Percentiles rank a stretch among this genome's conserved stretches.
Conservation (phyloP, 2,329 filamentous ascomycete genomes). For the Neopestalotiopsis rosae region DNA sequence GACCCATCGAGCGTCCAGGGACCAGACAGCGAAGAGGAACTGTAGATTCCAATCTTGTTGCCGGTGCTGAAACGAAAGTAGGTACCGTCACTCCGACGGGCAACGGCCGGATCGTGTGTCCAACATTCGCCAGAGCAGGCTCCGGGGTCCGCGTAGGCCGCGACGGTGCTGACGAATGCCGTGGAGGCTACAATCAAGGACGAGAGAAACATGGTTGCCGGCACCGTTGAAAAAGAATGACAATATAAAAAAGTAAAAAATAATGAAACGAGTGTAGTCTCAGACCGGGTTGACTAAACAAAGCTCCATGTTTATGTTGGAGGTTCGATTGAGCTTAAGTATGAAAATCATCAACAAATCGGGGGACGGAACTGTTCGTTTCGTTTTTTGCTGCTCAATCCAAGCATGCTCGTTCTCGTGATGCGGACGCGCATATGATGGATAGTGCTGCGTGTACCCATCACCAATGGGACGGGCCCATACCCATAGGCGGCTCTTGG, state of each 20-base stretch:
- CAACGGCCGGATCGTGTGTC: conserved; percentile 45
- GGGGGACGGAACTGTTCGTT: neutral
- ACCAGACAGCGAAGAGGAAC: conserved; percentile 40
- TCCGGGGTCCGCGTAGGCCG: conserved; percentile 36
- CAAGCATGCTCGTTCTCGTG: neutral
- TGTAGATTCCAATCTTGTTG: conserved; percentile 45
- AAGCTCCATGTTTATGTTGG: neutral
- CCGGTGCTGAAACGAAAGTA: conserved; percentile 51
- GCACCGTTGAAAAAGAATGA: neutral
- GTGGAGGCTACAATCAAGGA: neutral
- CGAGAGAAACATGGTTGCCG: conserved; percentile 6
- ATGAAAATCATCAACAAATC: neutral
- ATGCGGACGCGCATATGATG: neutral
- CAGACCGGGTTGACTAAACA: neutral
- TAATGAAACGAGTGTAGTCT: conserved; percentile 7
- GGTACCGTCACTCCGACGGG: conserved; percentile 44
- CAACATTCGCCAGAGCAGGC: conserved; percentile 44
- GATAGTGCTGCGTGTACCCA: conserved; percentile 1
- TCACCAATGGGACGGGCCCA: neutral
- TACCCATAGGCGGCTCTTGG: neutral
- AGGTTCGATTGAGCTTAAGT: neutral
- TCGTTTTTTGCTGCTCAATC: neutral
- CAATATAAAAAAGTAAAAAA: neutral
- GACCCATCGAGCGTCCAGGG: conserved; percentile 49
- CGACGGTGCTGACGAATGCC: conserved; percentile 11